Conservation (phyloP, 164 flowering plant genomes). For the Cinnamomum chago region DNA sequence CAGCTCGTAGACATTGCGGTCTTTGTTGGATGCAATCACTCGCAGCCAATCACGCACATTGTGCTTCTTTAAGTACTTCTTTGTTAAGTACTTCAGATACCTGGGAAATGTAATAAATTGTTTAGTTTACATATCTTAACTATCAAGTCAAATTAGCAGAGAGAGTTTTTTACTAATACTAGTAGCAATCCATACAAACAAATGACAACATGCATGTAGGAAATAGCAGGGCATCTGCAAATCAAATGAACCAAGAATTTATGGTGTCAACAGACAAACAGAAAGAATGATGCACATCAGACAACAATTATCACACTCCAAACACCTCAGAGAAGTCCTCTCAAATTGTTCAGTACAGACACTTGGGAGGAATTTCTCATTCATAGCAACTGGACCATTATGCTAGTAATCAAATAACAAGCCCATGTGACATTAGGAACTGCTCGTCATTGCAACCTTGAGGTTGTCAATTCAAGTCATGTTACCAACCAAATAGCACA, state of each 20-base stretch:
- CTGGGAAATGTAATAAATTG: slow-evolving; percentile 20
- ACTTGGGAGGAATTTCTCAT: no score
- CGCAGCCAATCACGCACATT: slow-evolving; percentile 78
- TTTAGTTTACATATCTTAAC: not conserved
- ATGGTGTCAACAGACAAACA: not conserved
- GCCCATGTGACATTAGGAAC: not conserved
- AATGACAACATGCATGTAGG: not conserved
- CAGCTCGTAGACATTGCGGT: slow-evolving; percentile 56
- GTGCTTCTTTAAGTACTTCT: slow-evolving; percentile 77
- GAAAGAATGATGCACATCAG: not conserved
- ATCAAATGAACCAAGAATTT: not conserved
- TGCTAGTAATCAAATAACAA: not conserved
- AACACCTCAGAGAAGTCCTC: no score
- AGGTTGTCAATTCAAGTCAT: no score
- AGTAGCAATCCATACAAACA: not conserved
- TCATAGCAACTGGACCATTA: not conserved
- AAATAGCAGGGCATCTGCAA: not conserved
- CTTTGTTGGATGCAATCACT: slow-evolving; percentile 72
- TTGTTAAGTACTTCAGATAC: slow-evolving; percentile 68
- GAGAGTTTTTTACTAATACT: not conserved
- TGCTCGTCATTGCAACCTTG: no score
- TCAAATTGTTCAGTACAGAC: no score
- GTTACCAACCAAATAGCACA: no score
- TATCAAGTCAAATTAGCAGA: not conserved
- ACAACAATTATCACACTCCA: no score